These are phyloP conservation scores for Gaertneriomyces semiglobifer DNA, from an alignment of 192 early-diverging fungal genomes.

Conservation along the genomic window DNA sequence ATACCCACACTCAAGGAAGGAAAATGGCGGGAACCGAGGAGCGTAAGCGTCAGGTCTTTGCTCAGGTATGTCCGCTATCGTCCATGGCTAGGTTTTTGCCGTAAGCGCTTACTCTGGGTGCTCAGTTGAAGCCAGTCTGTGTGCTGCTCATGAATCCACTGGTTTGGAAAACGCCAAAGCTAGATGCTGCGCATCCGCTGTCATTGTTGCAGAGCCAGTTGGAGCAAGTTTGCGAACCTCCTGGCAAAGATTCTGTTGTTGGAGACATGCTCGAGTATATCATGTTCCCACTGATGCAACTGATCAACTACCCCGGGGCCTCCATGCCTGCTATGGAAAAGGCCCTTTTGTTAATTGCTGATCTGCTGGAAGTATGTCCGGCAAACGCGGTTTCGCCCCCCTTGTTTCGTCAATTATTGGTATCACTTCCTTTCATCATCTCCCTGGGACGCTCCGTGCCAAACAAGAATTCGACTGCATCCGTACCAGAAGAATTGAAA, in stretches of 20 bases:
- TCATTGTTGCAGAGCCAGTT: background rate
- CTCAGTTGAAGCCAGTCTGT: constrained; percentile 6
- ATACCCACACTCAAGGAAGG: too few relatives aligned
- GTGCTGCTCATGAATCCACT: constrained; percentile 1
- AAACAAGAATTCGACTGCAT: background rate
- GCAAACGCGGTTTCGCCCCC: constrained; percentile 7
- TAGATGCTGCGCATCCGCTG: background rate
- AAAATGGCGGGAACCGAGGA: too few relatives aligned
- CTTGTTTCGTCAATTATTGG: constrained; percentile 23
- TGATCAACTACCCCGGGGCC: constrained; percentile 12
- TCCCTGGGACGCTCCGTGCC: constrained; percentile 5
- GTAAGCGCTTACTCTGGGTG: background rate
- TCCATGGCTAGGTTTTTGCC: too few relatives aligned
- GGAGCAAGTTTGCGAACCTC: background rate
- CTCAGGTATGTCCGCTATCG: too few relatives aligned
- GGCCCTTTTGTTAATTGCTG: background rate
- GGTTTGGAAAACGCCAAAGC: background rate
- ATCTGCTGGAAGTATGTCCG: constrained; percentile 6
- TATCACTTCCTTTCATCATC: constrained; percentile 19
- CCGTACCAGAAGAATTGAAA: constrained; percentile 23
- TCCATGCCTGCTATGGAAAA: constrained; percentile 11
- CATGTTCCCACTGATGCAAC: constrained; percentile 14
- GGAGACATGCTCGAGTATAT: constrained; percentile 20
- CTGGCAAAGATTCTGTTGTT: background rate
- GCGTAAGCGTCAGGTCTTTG: too few relatives aligned